A percentile compares a stretch with the other conserved stretches of the same genome.
These are phyloP conservation scores for Termitomyces sp. DNA, from an alignment of 768 basidiomycete species.

Conservation along the genomic window DNA sequence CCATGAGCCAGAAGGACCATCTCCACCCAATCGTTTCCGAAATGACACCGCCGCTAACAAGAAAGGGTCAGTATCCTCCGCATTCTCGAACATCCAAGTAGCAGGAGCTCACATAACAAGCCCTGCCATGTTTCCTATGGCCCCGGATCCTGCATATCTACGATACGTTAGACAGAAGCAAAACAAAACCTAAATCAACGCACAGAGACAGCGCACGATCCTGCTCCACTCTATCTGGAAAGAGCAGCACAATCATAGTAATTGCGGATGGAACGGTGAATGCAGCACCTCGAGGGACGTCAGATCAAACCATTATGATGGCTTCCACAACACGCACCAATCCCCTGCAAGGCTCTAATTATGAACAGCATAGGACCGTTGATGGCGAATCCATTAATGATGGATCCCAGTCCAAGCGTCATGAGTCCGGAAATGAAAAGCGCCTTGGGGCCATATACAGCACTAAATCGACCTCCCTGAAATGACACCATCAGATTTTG, in stretches of 20 bases:
- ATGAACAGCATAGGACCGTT: slow-evolving; percentile 46
- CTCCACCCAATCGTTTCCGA: slow-evolving; percentile 37
- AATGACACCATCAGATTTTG: background rate
- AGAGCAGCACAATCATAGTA: slow-evolving; percentile 44
- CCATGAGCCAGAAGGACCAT: slow-evolving; percentile 50
- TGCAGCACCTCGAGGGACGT: slow-evolving; percentile 14
- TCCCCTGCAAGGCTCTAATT: slow-evolving; percentile 47
- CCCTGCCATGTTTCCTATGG: slow-evolving; percentile 32
- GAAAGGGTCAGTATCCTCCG: slow-evolving; percentile 1
- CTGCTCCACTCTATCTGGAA: slow-evolving; percentile 44
- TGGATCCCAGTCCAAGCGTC: slow-evolving; percentile 37
- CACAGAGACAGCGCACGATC: slow-evolving; percentile 38
- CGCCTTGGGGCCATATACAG: slow-evolving; percentile 33
- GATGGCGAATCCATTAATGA: slow-evolving; percentile 40
- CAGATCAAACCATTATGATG: background rate
- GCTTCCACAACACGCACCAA: slow-evolving; percentile 26
- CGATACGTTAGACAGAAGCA: slow-evolving; percentile 16
- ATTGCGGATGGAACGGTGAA: slow-evolving; percentile 48
- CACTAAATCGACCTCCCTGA: slow-evolving; percentile 31
- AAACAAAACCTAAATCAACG: background rate
- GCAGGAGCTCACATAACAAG: slow-evolving; percentile 12
- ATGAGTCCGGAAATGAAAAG: slow-evolving; percentile 41
- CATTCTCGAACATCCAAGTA: background rate
- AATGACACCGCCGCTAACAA: slow-evolving; percentile 39
- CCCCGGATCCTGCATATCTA: slow-evolving; percentile 46